Base-by-base conservation (phyloP, 2,329 filamentous ascomycete genomes). In the Allantophomopsis lycopodina region DNA sequence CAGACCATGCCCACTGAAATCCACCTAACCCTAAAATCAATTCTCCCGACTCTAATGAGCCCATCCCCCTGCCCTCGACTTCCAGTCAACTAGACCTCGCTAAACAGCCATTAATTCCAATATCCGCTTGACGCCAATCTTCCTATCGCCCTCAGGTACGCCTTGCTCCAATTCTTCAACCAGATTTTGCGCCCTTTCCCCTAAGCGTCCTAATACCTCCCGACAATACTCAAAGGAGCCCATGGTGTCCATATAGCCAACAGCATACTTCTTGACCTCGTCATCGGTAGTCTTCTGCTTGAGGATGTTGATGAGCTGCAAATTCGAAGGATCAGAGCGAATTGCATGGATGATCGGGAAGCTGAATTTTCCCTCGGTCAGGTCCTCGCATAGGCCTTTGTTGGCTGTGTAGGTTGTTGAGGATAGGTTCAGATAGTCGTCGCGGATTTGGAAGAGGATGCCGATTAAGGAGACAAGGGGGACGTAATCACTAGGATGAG, bases 331-430 rank as follows among this genome's bases (percentile, higher is more conserved):
- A 55, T 87, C 74, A 43, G 80, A 65, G 44, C 84, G 83, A 50
- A 96, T 93, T 57, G 83, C 82, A 63, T 96, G 89, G 52, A 96
- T 94, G 52, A 96, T 79, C 32, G 88, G 87, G 57, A 95, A 95
- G 18, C 82, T 89, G 65, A 95, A 95, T 68, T 96, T 96, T 46
- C 89, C 89, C 64, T 96, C 91, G 1, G 87, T 95, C 50, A 96
- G 64, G 60, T 96, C 91, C 64, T 96, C 89, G 60, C 85, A 94
- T 50, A 94, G 73, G 37, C 89, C 91, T 65, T 96, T 96, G 60
- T 94, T 89, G 47, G 81, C 68, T 31, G 78, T 79, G 66, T 95
- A 95, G 53, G 78, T 69, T n/a, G 63, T 65, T 14, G 69, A 74
- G 21, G 71, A 73, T 34, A 98, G 76, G 58, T 96, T 96, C 59